A percentile compares a stretch with the other conserved stretches of the same genome.
Evolutionary conservation across 2,329 filamentous ascomycete species (phyloP).

Genomic region (Calonectria crousiana): DNA sequence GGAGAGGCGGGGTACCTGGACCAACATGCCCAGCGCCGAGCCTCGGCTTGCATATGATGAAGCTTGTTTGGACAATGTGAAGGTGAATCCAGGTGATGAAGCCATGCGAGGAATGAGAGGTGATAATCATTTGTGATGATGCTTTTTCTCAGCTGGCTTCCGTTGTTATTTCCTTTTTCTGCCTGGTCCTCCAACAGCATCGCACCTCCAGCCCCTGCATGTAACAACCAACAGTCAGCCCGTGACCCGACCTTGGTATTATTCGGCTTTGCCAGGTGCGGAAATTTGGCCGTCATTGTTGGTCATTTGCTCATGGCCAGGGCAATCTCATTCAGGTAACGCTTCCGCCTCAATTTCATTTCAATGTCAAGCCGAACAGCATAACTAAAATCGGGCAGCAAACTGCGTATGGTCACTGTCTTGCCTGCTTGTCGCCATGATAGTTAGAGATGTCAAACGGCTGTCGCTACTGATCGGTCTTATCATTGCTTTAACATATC

Average conservation of each 20-base stretch:
- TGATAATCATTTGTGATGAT: neutral
- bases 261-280: neutral
- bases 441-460: conserved; percentile 48
- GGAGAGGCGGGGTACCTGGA: conserved; percentile 22
- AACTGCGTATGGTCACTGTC: neutral
- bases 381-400: neutral
- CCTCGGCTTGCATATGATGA: conserved; percentile 46
- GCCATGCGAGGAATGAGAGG: neutral
- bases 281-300: neutral
- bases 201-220: neutral
- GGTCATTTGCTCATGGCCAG: neutral
- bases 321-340: neutral
- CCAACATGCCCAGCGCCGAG: conserved; percentile 7
- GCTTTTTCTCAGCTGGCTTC: neutral
- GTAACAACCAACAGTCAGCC: neutral
- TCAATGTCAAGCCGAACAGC: neutral
- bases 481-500: conserved; percentile 45
- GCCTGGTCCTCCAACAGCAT: neutral
- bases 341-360: neutral
- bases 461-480: conserved; percentile 47
- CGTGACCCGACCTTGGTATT: neutral
- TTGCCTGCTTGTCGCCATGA: conserved; percentile 39
- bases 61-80: conserved; percentile 27
- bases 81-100: neutral
- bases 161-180: neutral